phyloP scores from a whole-genome alignment of 202 grass and related monocot genomes.

The Elaeis oleifera region DNA sequence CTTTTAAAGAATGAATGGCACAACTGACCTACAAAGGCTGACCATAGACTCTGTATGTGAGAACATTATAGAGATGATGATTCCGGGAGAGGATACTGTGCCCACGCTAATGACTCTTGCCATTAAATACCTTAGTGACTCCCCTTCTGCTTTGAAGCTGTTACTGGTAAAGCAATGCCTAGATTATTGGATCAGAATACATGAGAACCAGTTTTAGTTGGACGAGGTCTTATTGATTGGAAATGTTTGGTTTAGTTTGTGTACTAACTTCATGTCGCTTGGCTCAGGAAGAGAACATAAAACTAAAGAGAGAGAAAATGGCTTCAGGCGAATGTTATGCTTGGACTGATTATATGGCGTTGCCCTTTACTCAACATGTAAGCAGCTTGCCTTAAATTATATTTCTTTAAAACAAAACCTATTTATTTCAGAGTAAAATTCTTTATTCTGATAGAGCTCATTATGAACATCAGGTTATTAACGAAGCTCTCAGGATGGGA shows the following conservation, averaged over 20 bases:
- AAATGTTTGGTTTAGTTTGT: no score
- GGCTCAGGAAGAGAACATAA: conserved; percentile 12
- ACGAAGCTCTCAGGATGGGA: conserved; percentile 16
- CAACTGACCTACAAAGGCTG: not conserved
- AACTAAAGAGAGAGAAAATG: conserved; percentile 11
- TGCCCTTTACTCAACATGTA: conserved; percentile 17
- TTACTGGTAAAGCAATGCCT: no score
- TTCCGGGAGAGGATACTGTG: conserved; percentile 1
- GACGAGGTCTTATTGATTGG: no score
- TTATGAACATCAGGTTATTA: conserved; percentile 5
- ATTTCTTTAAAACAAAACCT: no score
- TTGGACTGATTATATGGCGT: conserved; percentile 11
- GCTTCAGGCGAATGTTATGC: not conserved
- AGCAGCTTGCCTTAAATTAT: not conserved
- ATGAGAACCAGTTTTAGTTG: no score
- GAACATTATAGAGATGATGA: conserved; percentile 22
- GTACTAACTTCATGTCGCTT: no score
- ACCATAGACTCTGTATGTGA: not conserved
- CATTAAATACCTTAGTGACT: not conserved
- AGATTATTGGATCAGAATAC: no score
- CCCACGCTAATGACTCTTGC: conserved; percentile 9
- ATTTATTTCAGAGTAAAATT: not conserved
- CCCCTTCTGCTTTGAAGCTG: no score
- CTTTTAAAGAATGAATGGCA: not conserved
- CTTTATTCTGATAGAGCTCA: no score